Base-by-base conservation (phyloP, 2,329 filamentous ascomycete species). In the Chalaropsis thielavioides region DNA sequence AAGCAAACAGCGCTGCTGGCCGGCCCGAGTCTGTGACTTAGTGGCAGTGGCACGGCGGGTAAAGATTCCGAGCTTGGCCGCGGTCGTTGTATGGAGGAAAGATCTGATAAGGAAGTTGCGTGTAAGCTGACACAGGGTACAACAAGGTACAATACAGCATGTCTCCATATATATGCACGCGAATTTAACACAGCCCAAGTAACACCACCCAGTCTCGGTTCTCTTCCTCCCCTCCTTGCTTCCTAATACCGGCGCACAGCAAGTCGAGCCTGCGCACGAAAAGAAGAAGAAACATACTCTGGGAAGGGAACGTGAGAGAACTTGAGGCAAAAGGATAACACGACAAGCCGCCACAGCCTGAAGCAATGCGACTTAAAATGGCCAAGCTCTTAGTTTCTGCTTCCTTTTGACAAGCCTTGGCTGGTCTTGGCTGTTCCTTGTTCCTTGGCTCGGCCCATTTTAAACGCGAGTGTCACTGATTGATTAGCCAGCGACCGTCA, bases 381-480 rank as follows among this genome's bases (percentile, higher is more conserved):
- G 24, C n/a, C 51, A 35, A 35, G 51, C 27, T n/a, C 17, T n/a
- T 56, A 13, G 13, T n/a, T 27, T 46, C 10, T 46, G 51, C 51
- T 56, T 56, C 31, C 51, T 56, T n/a, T 35, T 58, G 54, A 58
- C 54, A 58, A 58, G 54, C 13, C 51, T 56, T 31, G 51, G 31
- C 51, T 6, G 31, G 27, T 58, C 54, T 38, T 58, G 54, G 54
- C 54, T 38, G 54, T 58, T 58, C 54, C 54, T 38, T 38, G 54
- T 38, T 41, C 35, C n/a, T 61, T 61, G 43, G 40, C 59, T 40
- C 19, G 41, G 40, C 22, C 41, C 24, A 61, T 46, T 61, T 46
- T 61, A 22, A 61, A 35, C 59, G 24, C 59, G 59, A 44, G 59
- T 46, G 40, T 35, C 24, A 44, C 24, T 46, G 59, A 61, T 61